Evolutionary conservation across 768 basidiomycete species (phyloP), one percentile per base, ranked within the genome.

Genomic region (Leccinum arenicola): DNA sequence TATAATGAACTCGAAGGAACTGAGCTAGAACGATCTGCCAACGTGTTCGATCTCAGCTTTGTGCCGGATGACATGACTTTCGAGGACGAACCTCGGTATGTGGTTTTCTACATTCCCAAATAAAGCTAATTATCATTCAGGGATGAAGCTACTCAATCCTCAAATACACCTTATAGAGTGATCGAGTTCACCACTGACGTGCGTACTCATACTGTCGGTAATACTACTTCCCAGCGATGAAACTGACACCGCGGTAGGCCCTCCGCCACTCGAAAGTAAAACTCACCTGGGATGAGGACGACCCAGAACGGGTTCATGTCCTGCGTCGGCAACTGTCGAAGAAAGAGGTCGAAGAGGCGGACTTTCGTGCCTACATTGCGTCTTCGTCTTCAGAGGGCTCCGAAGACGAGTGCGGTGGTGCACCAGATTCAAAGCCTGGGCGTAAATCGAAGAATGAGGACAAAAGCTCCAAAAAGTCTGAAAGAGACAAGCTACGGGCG

Each of bases 221-320:
- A 14, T 40, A 7, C 9, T 11, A 17, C 27, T 15, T 12, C 12
- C 29, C 10, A 51, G 19, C 33, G 12, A 29, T 52, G n/a, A 17
- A 47, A 35, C 51, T 50, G 25, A 59, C 14, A 36, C 38, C 35
- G 14, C 8, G 29, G 6, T 63, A 98, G 95, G 96, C 96, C 10
- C 84, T 99, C 6, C 89, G 96, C 6, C 95, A 98, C 71, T 99
- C 97, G 14, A 97, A 94, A 78, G 96, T 98, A 60, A 97, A 93
- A 68, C 82, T 98, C 33, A 97, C 95, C 5, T 99, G 97, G 97
- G 97, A 99, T 64, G 92, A 95, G 56, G 97, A 98, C 72, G 95
- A 98, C 64, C 88, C 91, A 0, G 90, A 95, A 67, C 88, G 96
- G 43, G 82, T 80, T 57, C 85, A 85, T 48, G 66, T 95, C 52